Conservation (phyloP, 345 rosid species). For the Turritis glabra region DNA sequence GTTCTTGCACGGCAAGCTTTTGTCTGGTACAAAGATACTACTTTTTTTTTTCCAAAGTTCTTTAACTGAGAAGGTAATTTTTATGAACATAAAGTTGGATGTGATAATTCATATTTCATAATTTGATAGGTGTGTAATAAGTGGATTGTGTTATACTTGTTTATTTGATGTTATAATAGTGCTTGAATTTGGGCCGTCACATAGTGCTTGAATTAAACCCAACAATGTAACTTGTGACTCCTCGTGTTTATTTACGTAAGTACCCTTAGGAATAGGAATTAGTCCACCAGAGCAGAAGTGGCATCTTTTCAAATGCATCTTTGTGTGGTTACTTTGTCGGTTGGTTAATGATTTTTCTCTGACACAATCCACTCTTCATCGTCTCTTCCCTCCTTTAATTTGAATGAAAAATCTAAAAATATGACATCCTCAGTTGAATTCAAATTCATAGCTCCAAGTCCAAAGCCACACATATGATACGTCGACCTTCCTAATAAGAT, state of each 20-base stretch:
- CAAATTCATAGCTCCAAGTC: neutral
- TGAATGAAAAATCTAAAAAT: constrained; percentile 18
- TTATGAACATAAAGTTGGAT: neutral
- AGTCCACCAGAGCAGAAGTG: neutral
- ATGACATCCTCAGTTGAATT: neutral
- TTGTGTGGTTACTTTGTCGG: constrained; percentile 37
- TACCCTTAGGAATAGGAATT: neutral
- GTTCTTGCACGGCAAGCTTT: no score
- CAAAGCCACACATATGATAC: neutral
- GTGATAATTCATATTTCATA: neutral
- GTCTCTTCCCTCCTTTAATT: constrained; percentile 30
- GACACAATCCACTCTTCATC: constrained; percentile 14
- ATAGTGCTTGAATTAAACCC: neutral
- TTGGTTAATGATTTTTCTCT: constrained; percentile 13
- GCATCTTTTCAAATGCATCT: constrained; percentile 24
- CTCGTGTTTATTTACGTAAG: neutral
- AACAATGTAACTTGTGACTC: neutral
- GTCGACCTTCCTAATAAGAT: neutral
- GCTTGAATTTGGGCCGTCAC: neutral
- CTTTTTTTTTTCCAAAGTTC: no score
- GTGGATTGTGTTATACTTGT: no score
- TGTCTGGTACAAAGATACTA: no score
- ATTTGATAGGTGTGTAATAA: no score
- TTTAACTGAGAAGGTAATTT: neutral
- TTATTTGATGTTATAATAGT: neutral